Evolutionary conservation across 1,284 basidiomycete species (phyloP).

Genomic region (Singerocomus rubriflavus): DNA sequence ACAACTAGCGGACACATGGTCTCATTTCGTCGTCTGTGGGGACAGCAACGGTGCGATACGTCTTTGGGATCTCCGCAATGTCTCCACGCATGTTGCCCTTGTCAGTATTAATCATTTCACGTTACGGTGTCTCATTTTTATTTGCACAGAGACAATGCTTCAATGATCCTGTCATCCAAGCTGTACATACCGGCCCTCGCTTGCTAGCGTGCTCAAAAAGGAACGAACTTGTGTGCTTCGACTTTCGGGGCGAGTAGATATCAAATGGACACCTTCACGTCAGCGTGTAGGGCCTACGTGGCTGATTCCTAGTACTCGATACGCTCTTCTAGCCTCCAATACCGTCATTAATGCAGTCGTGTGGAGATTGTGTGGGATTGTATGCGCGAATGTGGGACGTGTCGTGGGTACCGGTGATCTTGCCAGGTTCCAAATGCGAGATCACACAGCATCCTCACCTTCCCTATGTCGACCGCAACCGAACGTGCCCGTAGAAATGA

Average conservation of each 20-base stretch:
- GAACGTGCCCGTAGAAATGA: slow-evolving; percentile 45
- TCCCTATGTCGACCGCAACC: slow-evolving; percentile 35
- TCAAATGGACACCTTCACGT: not conserved
- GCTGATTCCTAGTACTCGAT: not conserved
- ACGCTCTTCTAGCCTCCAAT: not conserved
- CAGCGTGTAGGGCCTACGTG: not conserved
- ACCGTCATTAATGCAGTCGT: not conserved
- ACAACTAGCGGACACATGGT: slow-evolving; percentile 29
- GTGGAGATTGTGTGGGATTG: not conserved
- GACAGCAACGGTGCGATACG: slow-evolving; percentile 42
- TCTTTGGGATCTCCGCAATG: slow-evolving; percentile 49
- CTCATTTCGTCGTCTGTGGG: slow-evolving; percentile 42
- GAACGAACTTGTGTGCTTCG: slow-evolving; percentile 24
- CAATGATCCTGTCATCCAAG: slow-evolving; percentile 39
- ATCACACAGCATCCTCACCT: not conserved
- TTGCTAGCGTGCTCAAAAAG: slow-evolving; percentile 39
- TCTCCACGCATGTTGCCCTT: slow-evolving; percentile 24
- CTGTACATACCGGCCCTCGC: slow-evolving; percentile 32
- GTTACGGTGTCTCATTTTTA: not conserved
- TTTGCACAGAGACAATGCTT: slow-evolving; percentile 33
- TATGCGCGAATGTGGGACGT: not conserved
- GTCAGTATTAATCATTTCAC: slow-evolving; percentile 24
- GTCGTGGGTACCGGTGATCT: not conserved
- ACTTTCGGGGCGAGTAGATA: slow-evolving; percentile 7
- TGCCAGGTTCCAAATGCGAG: not conserved